Evolutionary conservation across 495 filamentous ascomycete species (phyloP).

Genomic region (Letharia columbiana): DNA sequence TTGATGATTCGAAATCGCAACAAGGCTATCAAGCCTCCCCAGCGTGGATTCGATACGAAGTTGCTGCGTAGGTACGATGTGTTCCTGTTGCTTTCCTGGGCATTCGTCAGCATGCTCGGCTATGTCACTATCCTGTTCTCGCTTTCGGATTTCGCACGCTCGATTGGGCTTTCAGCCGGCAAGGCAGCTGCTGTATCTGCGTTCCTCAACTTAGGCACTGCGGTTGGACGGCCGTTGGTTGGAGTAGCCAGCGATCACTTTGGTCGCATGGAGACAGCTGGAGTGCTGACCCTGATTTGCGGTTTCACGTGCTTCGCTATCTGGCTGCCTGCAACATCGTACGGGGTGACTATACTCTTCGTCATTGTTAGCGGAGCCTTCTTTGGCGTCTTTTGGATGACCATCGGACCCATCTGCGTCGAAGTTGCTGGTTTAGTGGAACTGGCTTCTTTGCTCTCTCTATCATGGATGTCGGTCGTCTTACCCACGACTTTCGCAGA

Average conservation of each 20-base stretch:
- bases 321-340: conserved; percentile 56
- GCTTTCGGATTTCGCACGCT: conserved; percentile 32
- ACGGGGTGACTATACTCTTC: conserved; percentile 55
- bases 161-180: conserved; percentile 49
- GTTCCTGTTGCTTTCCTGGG: conserved; percentile 38
- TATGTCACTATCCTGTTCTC: conserved; percentile 45
- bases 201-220: conserved; percentile 59
- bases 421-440: conserved; percentile 53
- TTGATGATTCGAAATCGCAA: conserved; percentile 39
- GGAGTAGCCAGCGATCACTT: conserved; percentile 57
- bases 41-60: conserved; percentile 30
- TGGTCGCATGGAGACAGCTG: conserved; percentile 57
- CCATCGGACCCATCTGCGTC: conserved; percentile 29
- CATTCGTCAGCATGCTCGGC: conserved; percentile 41
- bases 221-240: conserved; percentile 56
- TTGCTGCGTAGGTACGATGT: conserved; percentile 37
- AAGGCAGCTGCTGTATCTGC: conserved; percentile 58
- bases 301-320: conserved; percentile 53
- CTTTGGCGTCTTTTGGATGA: conserved; percentile 55
- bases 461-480: conserved; percentile 57
- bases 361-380: conserved; percentile 53
- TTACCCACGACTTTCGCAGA: conserved; percentile 59
- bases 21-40: conserved; percentile 29
- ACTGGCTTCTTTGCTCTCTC: conserved; percentile 50
- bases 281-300: conserved; percentile 47